Evolutionary conservation across 2,329 filamentous ascomycete genomes (phyloP).

Genomic region (Talaromyces sp.): DNA sequence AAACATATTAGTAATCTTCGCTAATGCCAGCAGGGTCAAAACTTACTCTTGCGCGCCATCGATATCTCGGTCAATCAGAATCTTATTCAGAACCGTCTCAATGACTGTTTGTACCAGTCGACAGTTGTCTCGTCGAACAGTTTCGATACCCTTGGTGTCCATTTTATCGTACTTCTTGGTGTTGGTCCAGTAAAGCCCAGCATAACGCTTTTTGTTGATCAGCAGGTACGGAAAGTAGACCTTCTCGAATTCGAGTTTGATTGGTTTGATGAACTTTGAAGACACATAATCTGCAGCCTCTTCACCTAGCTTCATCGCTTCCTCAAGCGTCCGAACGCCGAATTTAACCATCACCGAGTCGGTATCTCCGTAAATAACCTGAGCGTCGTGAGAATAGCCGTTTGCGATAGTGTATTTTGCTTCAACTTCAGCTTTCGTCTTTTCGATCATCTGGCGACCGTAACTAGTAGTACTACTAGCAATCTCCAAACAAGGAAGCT

Average conservation of each 20-base stretch:
- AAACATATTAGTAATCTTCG: constrained; percentile 33
- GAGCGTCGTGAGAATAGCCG: constrained; percentile 87
- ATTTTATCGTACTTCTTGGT: constrained; percentile 97
- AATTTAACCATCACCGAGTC: constrained; percentile 99
- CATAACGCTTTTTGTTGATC: constrained; percentile 99
- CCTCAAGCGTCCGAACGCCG: constrained; percentile 77
- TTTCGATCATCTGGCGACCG: constrained; percentile 98
- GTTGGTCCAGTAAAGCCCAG: constrained; percentile 95
- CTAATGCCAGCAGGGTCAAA: not conserved
- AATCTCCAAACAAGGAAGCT: constrained; percentile 89
- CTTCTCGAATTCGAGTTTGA: constrained; percentile 99
- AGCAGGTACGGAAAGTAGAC: constrained; percentile 97
- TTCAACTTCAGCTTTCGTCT: constrained; percentile 94
- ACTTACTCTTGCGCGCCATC: constrained; percentile 87
- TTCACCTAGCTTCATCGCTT: constrained; percentile 92
- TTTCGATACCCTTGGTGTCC: constrained; percentile 99
- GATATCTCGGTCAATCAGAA: constrained; percentile 88
- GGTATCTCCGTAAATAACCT: constrained; percentile 98
- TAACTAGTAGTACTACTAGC: constrained; percentile 97
- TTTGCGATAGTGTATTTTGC: constrained; percentile 85
- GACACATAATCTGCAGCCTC: constrained; percentile 88
- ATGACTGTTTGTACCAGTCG: constrained; percentile 94
- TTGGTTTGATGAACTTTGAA: constrained; percentile 88
- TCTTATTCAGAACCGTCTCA: constrained; percentile 92
- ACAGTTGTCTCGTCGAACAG: constrained; percentile 94